Base-by-base conservation (phyloP, 495 filamentous ascomycete genomes). In the Penicillium angulare region DNA sequence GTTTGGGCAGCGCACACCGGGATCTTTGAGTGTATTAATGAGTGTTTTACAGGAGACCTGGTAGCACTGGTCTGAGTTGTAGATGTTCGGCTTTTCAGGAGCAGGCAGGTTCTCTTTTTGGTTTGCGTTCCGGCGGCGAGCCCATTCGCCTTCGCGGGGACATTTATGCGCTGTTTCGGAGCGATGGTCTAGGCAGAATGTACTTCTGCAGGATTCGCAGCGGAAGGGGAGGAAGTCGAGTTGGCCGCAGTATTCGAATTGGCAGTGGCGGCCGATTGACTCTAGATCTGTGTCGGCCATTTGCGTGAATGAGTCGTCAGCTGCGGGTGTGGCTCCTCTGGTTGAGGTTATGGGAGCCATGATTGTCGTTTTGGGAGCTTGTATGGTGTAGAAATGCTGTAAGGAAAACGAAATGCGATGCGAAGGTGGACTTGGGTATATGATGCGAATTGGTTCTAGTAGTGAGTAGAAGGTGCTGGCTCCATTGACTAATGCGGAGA, bases 151-250 rank as follows among this genome's bases (percentile, higher is more conserved):
- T 16, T 82, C 86, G 47, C 87, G 81, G 13, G 86, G 56, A 67
- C 93, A 98, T 58, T 79, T 77, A 75, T 98, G 93, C 0, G 87
- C 74, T 41, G 82, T 80, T 71, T 97, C 92, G 62, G 84, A 87
- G 46, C 93, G 89, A 79, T 98, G 93, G 65, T 97, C 90, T 63
- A 95, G 87, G 67, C 93, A 98, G 79, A 84, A 98, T 40, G 86
- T 95, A 39, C 85, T 79, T 59, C 72, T 75, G 61, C 93, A 98
- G 65, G 86, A 91, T 69, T 93, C 87, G 78, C 93, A 98, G 57
- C 83, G 79, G 74, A 97, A 98, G 32, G 93, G 93, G 9, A 98
- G 86, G 74, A 97, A 97, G 73, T 97, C 95, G 39, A 97, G 88
- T 62, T 88, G 86, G 65, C 91, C 84, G 80, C 93, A 98, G 79